Evolutionary conservation across 768 basidiomycete species (phyloP), one percentile per base, ranked within the genome.

Genomic region (Suillus tomentosus): DNA sequence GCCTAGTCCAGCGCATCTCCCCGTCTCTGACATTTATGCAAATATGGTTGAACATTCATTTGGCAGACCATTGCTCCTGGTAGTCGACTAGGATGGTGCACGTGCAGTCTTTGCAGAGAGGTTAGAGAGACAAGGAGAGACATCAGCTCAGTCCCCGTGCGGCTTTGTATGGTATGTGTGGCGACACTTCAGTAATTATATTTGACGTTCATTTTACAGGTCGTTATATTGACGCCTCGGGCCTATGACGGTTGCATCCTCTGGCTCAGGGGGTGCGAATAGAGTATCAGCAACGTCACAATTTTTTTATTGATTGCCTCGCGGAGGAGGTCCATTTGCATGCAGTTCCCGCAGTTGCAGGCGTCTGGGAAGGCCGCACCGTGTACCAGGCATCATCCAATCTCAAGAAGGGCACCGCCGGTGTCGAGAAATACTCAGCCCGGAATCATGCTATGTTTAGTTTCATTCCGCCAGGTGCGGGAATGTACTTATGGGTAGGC

Each of bases 401-500:
- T 72, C 73, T 66, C 39, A 67, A 64, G 57, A 48, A 63, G 64
- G 61, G 54, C 31, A n/a, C 63, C 59, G 65, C 31, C 31, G 31
- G 51, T 9, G 73, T 72, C 62, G 83, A 86, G 74, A 86, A 85
- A 77, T 67, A 65, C 24, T 67, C 72, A 56, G 57, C 61, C 63
- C 54, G 53, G 55, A 64, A 64, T 60, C 73, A 68, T 13, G 71
- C 80, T 24, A 70, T 89, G 64, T 83, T 93, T 67, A 87, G 85
- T 54, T 89, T 93, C 71, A 83, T 91, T 2, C 88, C 91, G 11
- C 92, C 92, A 0, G 83, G 84, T 2, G 82, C 89, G n/a, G 93
- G 93, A 9, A 95, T 94, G 93, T 94, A 92, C 74, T 66, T 88
- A 39, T 90, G 87, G 87, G 87, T 87, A 70, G 39, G 57, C 34